Conservation (phyloP, 1,284 basidiomycete genomes). For the Testicularia cyperi region DNA sequence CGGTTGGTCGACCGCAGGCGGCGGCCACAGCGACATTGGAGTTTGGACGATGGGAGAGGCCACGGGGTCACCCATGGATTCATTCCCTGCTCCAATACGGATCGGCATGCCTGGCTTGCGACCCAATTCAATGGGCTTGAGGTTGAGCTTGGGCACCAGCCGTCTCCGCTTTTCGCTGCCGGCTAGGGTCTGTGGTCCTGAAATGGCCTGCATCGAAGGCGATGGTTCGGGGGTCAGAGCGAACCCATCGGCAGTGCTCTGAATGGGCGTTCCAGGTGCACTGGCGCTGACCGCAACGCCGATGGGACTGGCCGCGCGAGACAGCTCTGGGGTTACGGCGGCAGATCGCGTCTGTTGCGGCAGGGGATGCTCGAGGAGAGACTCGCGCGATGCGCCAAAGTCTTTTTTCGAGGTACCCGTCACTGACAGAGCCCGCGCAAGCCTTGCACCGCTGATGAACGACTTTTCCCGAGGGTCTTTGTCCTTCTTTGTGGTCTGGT, state of each 20-base stretch:
- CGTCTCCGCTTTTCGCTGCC: conserved; percentile 15
- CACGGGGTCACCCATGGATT: too few relatives aligned
- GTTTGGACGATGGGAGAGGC: too few relatives aligned
- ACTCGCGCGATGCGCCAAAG: conserved; percentile 7
- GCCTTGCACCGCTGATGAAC: conserved; percentile 27
- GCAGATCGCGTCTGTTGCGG: conserved; percentile 16
- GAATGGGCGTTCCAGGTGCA: conserved; percentile 28
- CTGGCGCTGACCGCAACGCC: conserved; percentile 19
- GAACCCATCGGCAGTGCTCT: conserved; percentile 16
- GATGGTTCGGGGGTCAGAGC: background rate
- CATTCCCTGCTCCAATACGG: too few relatives aligned
- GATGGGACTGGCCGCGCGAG: conserved; percentile 31
- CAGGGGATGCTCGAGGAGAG: conserved; percentile 1
- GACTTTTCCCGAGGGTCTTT: conserved; percentile 17
- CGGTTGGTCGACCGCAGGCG: too few relatives aligned
- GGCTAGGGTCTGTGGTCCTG: too few relatives aligned
- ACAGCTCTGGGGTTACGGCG: conserved; percentile 30
- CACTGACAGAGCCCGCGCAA: conserved; percentile 24
- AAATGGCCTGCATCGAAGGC: background rate
- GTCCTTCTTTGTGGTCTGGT: conserved; percentile 20
- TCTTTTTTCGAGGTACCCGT: conserved; percentile 10
- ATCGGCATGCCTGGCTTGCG: too few relatives aligned
- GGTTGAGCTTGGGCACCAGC: conserved; percentile 22
- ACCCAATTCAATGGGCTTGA: conserved; percentile 15
- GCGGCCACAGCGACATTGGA: too few relatives aligned